Percentiles rank a stretch among this genome's conserved stretches.
These are phyloP conservation scores for Penicillium thymicola DNA, from an alignment of 2,329 filamentous ascomycete species.

Conservation along the genomic window DNA sequence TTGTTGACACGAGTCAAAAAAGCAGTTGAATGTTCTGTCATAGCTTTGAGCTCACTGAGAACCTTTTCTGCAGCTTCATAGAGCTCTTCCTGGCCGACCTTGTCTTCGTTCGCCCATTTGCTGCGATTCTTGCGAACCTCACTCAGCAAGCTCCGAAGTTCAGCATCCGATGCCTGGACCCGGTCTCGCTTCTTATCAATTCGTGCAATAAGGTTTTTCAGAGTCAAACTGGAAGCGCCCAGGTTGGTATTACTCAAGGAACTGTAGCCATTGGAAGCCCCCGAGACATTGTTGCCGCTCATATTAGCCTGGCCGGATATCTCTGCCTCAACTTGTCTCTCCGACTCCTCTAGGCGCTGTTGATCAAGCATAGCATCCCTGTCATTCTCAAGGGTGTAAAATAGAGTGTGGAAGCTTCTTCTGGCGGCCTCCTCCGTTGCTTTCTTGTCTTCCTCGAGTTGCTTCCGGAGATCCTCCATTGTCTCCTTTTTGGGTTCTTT, in stretches of 20 bases:
- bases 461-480: slow-evolving; percentile 85
- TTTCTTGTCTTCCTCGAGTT: slow-evolving; percentile 86
- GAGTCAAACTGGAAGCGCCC: slow-evolving; percentile 88
- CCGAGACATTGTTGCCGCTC: slow-evolving; percentile 52
- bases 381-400: slow-evolving; percentile 94
- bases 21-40: slow-evolving; percentile 95
- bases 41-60: slow-evolving; percentile 91
- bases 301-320: slow-evolving; percentile 66
- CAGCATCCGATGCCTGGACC: slow-evolving; percentile 88
- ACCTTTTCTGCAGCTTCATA: slow-evolving; percentile 98
- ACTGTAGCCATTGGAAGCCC: slow-evolving; percentile 67
- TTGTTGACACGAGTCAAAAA: slow-evolving; percentile 95
- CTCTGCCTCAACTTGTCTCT: slow-evolving; percentile 93
- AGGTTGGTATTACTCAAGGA: slow-evolving; percentile 91
- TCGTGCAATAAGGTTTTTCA: slow-evolving; percentile 94
- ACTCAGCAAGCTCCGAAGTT: slow-evolving; percentile 88
- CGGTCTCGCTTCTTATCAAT: slow-evolving; percentile 90
- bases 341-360: slow-evolving; percentile 92
- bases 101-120: slow-evolving; percentile 98
- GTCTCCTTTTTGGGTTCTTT: slow-evolving; percentile 59
- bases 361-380: slow-evolving; percentile 96
- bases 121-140: slow-evolving; percentile 97
- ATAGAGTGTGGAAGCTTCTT: slow-evolving; percentile 85
- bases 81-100: slow-evolving; percentile 93
- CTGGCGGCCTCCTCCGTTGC: slow-evolving; percentile 87